Percentiles rank a stretch among this genome's conserved stretches.
These are phyloP conservation scores for Scheffersomyces insectosa DNA, from an alignment of 1,139 yeast species.

Conservation along the genomic window DNA sequence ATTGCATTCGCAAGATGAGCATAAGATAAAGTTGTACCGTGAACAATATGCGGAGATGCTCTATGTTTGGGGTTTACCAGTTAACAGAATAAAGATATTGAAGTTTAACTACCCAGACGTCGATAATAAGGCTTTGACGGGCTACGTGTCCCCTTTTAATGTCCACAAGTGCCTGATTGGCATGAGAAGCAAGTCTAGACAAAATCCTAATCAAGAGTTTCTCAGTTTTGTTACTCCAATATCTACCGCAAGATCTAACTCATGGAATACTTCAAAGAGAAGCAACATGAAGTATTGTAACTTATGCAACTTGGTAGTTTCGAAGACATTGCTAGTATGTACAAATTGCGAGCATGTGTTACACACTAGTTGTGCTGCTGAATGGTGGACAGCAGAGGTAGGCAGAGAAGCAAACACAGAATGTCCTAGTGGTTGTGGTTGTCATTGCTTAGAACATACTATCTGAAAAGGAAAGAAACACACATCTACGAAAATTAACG, in stretches of 20 bases:
- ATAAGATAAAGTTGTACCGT: slow-evolving; percentile 53
- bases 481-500: not conserved
- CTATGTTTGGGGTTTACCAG: slow-evolving; percentile 80
- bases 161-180: slow-evolving; percentile 48
- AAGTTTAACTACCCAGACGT: slow-evolving; percentile 61
- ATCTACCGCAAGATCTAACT: slow-evolving; percentile 21
- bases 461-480: slow-evolving; percentile 3
- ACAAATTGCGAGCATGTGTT: slow-evolving; percentile 73
- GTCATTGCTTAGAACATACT: slow-evolving; percentile 51
- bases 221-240: slow-evolving; percentile 29
- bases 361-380: slow-evolving; percentile 75
- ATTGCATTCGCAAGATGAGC: slow-evolving; percentile 48
- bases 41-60: slow-evolving; percentile 79
- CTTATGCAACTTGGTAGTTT: slow-evolving; percentile 62
- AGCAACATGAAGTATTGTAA: slow-evolving; percentile 49
- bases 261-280: slow-evolving; percentile 35
- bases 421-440: slow-evolving; percentile 93
- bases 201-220: slow-evolving; percentile 18
- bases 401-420: slow-evolving; percentile 40
- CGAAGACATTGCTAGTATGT: slow-evolving; percentile 67
- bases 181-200: slow-evolving; percentile 26
- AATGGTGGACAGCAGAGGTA: slow-evolving; percentile 66
- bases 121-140: slow-evolving; percentile 10
- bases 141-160: slow-evolving; percentile 21
- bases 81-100: slow-evolving; percentile 72